Percentiles rank a stretch among this genome's conserved stretches.
These are phyloP conservation scores for Cicer judaicum DNA, from an alignment of 306 rosid species.

Conservation along the genomic window DNA sequence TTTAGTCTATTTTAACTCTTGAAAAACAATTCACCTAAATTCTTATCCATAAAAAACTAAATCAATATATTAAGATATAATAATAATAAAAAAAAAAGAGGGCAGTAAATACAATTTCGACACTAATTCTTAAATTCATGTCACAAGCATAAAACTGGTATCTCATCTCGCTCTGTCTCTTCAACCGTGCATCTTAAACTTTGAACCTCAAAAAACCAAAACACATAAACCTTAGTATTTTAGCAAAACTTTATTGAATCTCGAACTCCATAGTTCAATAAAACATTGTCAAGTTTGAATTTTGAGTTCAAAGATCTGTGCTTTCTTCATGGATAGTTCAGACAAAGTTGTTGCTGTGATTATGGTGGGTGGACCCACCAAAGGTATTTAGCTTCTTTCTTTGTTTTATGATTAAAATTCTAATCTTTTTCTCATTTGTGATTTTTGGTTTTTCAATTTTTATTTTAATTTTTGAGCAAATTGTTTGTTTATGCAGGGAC, in stretches of 20 bases:
- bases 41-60: no score
- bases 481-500: slow-evolving; percentile 63
- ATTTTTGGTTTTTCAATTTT: slow-evolving; percentile 35
- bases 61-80: no score
- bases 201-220: neutral
- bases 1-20: no score
- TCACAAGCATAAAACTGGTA: no score
- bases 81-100: no score
- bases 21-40: no score
- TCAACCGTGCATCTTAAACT: neutral
- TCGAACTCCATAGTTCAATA: slow-evolving; percentile 36
- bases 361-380: slow-evolving; percentile 98
- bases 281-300: slow-evolving; percentile 8
- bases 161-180: slow-evolving; percentile 5
- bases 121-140: no score
- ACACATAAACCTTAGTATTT: neutral
- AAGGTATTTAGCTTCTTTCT: slow-evolving; percentile 57
- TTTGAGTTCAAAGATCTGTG: slow-evolving; percentile 50
- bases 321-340: slow-evolving; percentile 66
- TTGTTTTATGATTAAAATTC: slow-evolving; percentile 22
- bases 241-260: neutral
- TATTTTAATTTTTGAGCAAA: slow-evolving; percentile 1
- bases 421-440: slow-evolving; percentile 12
- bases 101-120: no score
- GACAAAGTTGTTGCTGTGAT: slow-evolving; percentile 96